Evolutionary conservation across 2,329 filamentous ascomycete genomes (phyloP).

Genomic region (Fusarium sp.): DNA sequence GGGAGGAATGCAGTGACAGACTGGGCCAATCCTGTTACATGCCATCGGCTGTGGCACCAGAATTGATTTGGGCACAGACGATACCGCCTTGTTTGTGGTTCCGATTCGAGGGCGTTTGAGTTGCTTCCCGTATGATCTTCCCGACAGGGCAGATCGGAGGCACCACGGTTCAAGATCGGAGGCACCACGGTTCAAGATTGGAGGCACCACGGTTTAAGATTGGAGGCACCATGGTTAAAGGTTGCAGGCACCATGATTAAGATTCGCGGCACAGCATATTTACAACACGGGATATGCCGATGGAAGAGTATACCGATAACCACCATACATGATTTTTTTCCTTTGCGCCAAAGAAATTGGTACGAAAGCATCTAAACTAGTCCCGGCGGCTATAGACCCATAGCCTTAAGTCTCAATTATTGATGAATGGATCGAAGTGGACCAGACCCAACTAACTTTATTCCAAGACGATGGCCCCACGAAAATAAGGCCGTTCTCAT

Average conservation of each 20-base stretch:
- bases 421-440: not conserved
- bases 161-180: not conserved
- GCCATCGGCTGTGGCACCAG: not conserved
- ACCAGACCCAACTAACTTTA: not conserved
- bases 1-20: slow-evolving; percentile 4
- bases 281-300: not conserved
- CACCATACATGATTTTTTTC: not conserved
- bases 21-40: slow-evolving; percentile 23
- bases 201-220: not conserved
- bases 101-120: not conserved
- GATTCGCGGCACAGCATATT: not conserved
- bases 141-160: not conserved
- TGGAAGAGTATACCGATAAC: not conserved
- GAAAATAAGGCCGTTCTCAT: slow-evolving; percentile 12
- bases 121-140: not conserved
- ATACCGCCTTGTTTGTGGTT: not conserved
- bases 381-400: not conserved
- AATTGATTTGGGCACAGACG: not conserved
- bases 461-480: not conserved
- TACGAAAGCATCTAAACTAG: not conserved
- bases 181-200: not conserved
- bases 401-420: not conserved
- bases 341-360: not conserved
- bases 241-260: not conserved
- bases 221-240: not conserved